These are phyloP conservation scores for Cryptosporidium ryanae DNA, from an alignment of 169 alveolate genomes.

Conservation along the genomic window DNA sequence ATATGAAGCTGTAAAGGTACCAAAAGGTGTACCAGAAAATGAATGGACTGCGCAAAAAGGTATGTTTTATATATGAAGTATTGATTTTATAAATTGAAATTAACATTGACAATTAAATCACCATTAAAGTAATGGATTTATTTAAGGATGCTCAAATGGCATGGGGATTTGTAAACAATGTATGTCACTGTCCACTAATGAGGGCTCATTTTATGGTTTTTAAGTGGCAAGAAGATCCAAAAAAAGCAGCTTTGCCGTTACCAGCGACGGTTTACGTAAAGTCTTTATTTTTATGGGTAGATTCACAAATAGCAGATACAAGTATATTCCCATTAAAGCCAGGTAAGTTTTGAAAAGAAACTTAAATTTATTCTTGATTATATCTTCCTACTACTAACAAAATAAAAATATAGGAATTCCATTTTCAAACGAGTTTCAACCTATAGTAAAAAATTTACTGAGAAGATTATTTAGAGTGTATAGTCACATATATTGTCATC, in stretches of 20 bases:
- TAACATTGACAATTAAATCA: background rate
- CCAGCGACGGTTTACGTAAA: constrained; percentile 69
- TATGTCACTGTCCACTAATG: constrained; percentile 71
- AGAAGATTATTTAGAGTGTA: constrained; percentile 68
- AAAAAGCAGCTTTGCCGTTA: constrained; percentile 68
- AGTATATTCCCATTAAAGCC: constrained; percentile 73
- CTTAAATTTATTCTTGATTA: background rate
- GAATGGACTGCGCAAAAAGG: constrained; percentile 74
- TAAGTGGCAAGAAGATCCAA: constrained; percentile 74
- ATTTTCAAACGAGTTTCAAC: constrained; percentile 43
- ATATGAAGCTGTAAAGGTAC: constrained; percentile 40
- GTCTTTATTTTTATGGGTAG: constrained; percentile 67
- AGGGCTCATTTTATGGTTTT: constrained; percentile 75
- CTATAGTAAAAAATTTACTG: constrained; percentile 39
- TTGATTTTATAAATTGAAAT: background rate
- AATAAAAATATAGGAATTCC: constrained; percentile 40
- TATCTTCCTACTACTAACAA: background rate
- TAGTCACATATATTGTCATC: constrained; percentile 74
- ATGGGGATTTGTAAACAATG: constrained; percentile 73
- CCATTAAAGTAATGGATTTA: constrained; percentile 48
- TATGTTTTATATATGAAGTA: constrained; percentile 3
- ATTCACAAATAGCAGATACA: constrained; percentile 59
- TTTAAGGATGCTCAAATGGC: constrained; percentile 72
- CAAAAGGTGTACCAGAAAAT: constrained; percentile 28
- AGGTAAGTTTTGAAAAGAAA: constrained; percentile 25